phyloP scores from a whole-genome alignment of 352 stramenopile genomes.

The Phytophthora colocasiae region DNA sequence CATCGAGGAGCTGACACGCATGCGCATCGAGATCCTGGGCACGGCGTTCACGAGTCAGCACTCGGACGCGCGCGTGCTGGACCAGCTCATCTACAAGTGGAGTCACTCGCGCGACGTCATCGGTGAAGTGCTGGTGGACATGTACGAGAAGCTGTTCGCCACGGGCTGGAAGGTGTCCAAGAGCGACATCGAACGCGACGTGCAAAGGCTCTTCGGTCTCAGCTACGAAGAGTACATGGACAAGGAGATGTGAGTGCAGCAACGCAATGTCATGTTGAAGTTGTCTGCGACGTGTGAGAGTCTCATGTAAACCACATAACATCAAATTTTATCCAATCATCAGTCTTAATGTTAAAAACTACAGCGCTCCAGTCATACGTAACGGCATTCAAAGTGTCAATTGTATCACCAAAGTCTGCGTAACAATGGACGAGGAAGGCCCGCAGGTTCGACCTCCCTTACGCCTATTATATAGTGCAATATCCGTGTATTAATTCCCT shows the following conservation, averaged over 20 bases:
- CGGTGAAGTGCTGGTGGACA: constrained; percentile 83
- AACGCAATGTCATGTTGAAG: too few species aligned
- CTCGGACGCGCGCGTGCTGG: constrained; percentile 93
- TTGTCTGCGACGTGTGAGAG: constrained; percentile 4
- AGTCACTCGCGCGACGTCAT: constrained; percentile 92
- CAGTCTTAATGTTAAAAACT: neutral
- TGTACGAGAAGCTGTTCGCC: constrained; percentile 88
- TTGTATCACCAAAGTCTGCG: constrained; percentile 9
- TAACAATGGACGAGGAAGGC: constrained; percentile 48
- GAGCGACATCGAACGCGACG: constrained; percentile 86
- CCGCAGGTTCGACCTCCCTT: constrained; percentile 32
- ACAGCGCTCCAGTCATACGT: constrained; percentile 31
- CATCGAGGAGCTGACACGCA: constrained; percentile 86
- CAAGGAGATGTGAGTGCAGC: constrained; percentile 50
- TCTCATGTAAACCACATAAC: constrained; percentile 3
- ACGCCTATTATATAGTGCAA: neutral
- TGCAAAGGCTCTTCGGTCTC: constrained; percentile 83
- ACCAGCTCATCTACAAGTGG: constrained; percentile 97
- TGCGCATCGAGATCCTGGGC: constrained; percentile 95
- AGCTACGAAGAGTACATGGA: constrained; percentile 94
- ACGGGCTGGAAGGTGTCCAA: constrained; percentile 91
- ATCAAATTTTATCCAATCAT: constrained; percentile 13
- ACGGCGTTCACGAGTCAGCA: constrained; percentile 95
- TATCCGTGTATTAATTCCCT: neutral
- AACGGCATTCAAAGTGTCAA: constrained; percentile 27